Conservation (phyloP, 192 early-diverging fungal species). For the Pecoramyces ruminantium region DNA sequence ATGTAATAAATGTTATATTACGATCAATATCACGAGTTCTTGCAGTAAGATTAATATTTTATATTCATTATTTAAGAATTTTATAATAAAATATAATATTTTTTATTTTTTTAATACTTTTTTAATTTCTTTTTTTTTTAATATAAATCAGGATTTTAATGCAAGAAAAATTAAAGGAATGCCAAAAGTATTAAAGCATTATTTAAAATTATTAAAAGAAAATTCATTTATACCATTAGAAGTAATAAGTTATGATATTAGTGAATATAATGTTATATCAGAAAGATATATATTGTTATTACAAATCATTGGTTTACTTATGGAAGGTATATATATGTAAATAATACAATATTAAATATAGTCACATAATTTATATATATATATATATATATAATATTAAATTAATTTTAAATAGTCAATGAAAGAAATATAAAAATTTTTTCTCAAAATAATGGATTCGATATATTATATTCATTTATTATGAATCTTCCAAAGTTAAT, state of each 20-base stretch:
- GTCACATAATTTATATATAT: no score
- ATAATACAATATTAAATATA: not conserved
- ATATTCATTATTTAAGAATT: no score
- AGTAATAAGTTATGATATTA: not conserved
- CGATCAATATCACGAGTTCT: not conserved
- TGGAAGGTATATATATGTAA: not conserved
- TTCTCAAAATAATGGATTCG: no score
- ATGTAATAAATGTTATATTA: not conserved
- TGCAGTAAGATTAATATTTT: not conserved
- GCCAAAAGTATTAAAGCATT: not conserved
- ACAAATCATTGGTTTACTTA: not conserved
- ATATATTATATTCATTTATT: no score
- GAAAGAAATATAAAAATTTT: no score
- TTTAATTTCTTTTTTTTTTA: no score
- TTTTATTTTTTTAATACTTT: no score
- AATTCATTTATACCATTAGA: not conserved
- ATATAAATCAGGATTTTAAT: not conserved
- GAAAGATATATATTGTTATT: not conserved
- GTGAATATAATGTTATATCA: not conserved
- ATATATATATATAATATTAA: no score
- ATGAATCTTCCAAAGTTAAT: no score
- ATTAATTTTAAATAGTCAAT: no score
- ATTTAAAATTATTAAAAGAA: not conserved
- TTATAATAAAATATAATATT: no score
- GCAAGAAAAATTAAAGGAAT: not conserved